Percentiles rank a stretch among this genome's conserved stretches.
phyloP scores from a whole-genome alignment of 371 early-diverging fungal genomes.

The Rhizopus sp. region DNA sequence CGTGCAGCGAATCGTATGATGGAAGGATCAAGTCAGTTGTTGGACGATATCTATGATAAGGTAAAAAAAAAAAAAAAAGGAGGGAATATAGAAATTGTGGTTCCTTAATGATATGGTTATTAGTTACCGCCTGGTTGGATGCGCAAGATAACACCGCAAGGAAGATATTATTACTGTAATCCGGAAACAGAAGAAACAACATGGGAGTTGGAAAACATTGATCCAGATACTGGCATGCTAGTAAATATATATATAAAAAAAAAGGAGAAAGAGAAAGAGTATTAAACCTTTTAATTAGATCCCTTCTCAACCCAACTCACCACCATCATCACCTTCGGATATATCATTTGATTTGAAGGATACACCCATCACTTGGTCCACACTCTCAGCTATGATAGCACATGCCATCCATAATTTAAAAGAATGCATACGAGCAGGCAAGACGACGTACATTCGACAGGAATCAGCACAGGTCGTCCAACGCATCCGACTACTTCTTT shows the following conservation, averaged over 20 bases:
- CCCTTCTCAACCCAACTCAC: conserved; percentile 6
- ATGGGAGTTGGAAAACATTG: conserved; percentile 60
- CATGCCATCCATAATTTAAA: conserved; percentile 70
- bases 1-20: conserved; percentile 34
- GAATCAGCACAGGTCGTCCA: conserved; percentile 62
- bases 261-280: background rate
- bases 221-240: conserved; percentile 43
- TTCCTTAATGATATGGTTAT: background rate
- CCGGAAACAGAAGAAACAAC: conserved; percentile 75
- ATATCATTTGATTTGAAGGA: background rate
- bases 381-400: conserved; percentile 61
- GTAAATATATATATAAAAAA: conserved; percentile 22
- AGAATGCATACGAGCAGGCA: conserved; percentile 60
- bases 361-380: conserved; percentile 54
- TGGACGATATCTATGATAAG: conserved; percentile 3
- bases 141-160: conserved; percentile 60
- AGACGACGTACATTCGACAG: conserved; percentile 19
- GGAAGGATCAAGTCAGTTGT: background rate
- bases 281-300: background rate
- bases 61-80: conserved; percentile 14
- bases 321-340: background rate
- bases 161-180: conserved; percentile 80
- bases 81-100: background rate
- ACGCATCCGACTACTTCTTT: conserved; percentile 81
- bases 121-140: conserved; percentile 67